Percentiles rank a stretch among this genome's conserved stretches.
These are phyloP conservation scores for Lichtheimia hyalospora DNA, from an alignment of 371 early-diverging fungal genomes.

Conservation along the genomic window DNA sequence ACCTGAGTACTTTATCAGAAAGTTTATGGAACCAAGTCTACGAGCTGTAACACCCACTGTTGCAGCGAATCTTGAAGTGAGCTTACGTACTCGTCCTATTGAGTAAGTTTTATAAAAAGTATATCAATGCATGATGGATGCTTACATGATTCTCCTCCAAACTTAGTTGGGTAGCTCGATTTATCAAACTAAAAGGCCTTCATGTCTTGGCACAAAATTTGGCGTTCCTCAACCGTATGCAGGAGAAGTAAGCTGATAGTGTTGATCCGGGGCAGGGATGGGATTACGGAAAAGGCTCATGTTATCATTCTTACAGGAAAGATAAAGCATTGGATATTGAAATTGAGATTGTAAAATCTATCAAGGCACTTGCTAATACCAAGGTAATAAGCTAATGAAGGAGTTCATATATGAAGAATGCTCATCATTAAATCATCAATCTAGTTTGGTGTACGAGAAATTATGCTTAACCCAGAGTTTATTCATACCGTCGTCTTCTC, in stretches of 20 bases:
- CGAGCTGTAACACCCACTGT: conserved; percentile 35
- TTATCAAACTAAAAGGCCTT: conserved; percentile 69
- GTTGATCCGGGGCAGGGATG: background rate
- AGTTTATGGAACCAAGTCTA: conserved; percentile 39
- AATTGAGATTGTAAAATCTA: conserved; percentile 71
- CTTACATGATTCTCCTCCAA: background rate
- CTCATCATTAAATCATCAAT: background rate
- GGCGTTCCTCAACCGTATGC: conserved; percentile 46
- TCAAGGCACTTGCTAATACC: conserved; percentile 71
- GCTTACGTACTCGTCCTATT: conserved; percentile 43
- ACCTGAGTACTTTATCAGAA: conserved; percentile 45
- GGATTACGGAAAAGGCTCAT: background rate
- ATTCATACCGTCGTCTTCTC: conserved; percentile 72
- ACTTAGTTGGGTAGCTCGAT: conserved; percentile 50
- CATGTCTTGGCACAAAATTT: conserved; percentile 61
- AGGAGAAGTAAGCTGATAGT: conserved; percentile 18
- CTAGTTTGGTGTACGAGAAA: conserved; percentile 71
- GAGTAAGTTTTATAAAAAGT: conserved; percentile 26
- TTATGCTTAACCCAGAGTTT: conserved; percentile 60
- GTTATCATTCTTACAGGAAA: conserved; percentile 30
- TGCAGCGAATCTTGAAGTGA: conserved; percentile 44
- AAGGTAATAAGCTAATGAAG: conserved; percentile 20
- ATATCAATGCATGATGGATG: background rate
- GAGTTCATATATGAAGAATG: background rate
- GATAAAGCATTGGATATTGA: conserved; percentile 67